Conservation (phyloP, 1,284 basidiomycete species). For the Leccinum fuscescens region DNA sequence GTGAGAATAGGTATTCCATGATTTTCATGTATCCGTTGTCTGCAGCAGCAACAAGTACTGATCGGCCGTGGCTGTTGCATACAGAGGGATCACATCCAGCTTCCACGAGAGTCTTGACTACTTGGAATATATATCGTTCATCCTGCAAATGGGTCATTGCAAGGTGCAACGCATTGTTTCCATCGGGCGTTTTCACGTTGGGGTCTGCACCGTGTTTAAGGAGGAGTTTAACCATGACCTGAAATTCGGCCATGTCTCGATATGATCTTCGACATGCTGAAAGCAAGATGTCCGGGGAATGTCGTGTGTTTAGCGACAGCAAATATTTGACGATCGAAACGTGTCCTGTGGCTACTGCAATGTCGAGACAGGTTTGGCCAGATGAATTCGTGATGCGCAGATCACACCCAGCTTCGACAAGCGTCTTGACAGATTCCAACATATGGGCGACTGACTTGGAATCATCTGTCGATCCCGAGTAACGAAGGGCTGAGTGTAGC, state of each 20-base stretch:
- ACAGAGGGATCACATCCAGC: background rate
- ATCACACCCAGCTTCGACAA: no score
- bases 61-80: fast-evolving
- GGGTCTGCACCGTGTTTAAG: background rate
- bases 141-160: fast-evolving
- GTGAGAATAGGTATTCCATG: background rate
- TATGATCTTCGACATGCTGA: background rate
- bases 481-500: no score
- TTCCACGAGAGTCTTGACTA: background rate
- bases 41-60: fast-evolving
- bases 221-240: fast-evolving
- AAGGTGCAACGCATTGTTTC: background rate
- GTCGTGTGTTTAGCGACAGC: no score
- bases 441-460: no score
- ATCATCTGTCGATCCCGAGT: no score
- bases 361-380: no score
- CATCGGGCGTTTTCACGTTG: background rate
- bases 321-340: no score
- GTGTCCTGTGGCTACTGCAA: no score
- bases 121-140: fast-evolving
- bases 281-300: background rate
- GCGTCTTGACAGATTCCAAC: no score
- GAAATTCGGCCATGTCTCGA: fast-evolving
- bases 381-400: no score
- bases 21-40: background rate